Conservation (phyloP, 2,329 filamentous ascomycete genomes). For the Metarhizium humberi region DNA sequence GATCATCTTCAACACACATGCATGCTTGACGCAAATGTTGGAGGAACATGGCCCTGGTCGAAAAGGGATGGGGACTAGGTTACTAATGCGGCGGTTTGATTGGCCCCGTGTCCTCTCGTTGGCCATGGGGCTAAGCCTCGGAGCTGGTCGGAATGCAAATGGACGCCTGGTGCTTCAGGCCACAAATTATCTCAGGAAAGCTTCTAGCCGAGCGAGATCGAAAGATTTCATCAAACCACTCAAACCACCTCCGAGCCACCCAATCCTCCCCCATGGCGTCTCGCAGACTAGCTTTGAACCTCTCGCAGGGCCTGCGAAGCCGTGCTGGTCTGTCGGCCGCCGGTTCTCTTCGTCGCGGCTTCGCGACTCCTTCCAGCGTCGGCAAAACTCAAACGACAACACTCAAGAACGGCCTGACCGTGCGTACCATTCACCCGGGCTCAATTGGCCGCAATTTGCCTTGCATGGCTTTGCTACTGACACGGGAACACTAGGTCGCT, state of each 20-base stretch:
- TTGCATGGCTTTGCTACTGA: slow-evolving; percentile 17
- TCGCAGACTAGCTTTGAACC: slow-evolving; percentile 91
- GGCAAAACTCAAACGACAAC: slow-evolving; percentile 93
- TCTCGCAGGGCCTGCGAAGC: slow-evolving; percentile 82
- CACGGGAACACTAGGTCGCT: slow-evolving; percentile 58
- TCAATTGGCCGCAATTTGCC: slow-evolving; percentile 27
- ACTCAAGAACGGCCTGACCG: slow-evolving; percentile 93
- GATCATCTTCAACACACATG: not conserved
- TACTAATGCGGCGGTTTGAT: slow-evolving; percentile 26
- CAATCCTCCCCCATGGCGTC: slow-evolving; percentile 71
- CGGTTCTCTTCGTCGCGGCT: slow-evolving; percentile 70
- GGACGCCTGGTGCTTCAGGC: slow-evolving; percentile 27
- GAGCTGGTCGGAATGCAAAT: slow-evolving; percentile 33
- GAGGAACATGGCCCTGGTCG: not conserved
- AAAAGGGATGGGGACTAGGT: slow-evolving; percentile 7
- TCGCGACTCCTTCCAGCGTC: slow-evolving; percentile 75
- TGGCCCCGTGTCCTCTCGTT: slow-evolving; percentile 16
- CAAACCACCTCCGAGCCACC: slow-evolving; percentile 38
- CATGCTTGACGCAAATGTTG: no score
- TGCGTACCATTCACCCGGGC: slow-evolving; percentile 34
- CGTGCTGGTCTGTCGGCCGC: slow-evolving; percentile 75
- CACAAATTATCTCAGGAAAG: slow-evolving; percentile 34
- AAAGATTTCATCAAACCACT: slow-evolving; percentile 48
- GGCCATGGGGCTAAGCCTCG: slow-evolving; percentile 21
- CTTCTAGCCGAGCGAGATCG: slow-evolving; percentile 34